A percentile compares a stretch with the other conserved stretches of the same genome.
Conservation (phyloP, 208 protist species). For the Leptomonas pyrrhocoris region DNA sequence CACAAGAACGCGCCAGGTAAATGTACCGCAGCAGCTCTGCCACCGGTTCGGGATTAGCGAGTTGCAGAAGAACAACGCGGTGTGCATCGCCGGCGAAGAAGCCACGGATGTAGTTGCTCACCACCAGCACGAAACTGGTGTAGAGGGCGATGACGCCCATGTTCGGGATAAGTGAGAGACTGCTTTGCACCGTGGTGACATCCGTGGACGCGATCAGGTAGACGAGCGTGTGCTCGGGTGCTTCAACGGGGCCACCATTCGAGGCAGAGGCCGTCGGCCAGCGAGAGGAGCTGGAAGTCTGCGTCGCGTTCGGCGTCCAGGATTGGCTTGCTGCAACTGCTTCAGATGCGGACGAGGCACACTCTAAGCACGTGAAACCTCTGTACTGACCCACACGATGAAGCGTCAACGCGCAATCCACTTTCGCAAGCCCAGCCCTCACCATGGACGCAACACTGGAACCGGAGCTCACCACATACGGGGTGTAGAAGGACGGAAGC, state of each 20-base stretch:
- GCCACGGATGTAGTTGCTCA: constrained; percentile 62
- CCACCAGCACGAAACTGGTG: constrained; percentile 73
- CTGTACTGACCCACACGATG: constrained; percentile 20
- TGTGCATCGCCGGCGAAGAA: constrained; percentile 56
- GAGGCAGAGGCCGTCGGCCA: background rate
- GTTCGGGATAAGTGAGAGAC: constrained; percentile 58
- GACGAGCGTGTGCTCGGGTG: constrained; percentile 4
- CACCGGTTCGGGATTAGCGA: constrained; percentile 62
- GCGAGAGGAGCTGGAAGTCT: background rate
- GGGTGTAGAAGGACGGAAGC: constrained; percentile 24
- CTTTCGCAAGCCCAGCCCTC: background rate
- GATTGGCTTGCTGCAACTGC: background rate
- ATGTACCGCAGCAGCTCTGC: constrained; percentile 56
- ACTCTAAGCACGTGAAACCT: constrained; percentile 23
- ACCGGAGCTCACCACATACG: constrained; percentile 26
- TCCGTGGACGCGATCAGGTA: constrained; percentile 46
- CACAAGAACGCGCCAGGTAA: constrained; percentile 56
- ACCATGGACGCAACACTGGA: constrained; percentile 3
- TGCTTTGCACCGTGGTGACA: constrained; percentile 36
- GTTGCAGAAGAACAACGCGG: constrained; percentile 50
- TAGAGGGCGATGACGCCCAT: constrained; percentile 79
- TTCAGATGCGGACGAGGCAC: background rate
- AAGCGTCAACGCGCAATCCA: constrained; percentile 19
- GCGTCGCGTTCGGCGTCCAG: background rate
- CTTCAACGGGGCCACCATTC: background rate